Evolutionary conservation across 139 green algal species (phyloP).

Genomic region (Dunaliella sp.): DNA sequence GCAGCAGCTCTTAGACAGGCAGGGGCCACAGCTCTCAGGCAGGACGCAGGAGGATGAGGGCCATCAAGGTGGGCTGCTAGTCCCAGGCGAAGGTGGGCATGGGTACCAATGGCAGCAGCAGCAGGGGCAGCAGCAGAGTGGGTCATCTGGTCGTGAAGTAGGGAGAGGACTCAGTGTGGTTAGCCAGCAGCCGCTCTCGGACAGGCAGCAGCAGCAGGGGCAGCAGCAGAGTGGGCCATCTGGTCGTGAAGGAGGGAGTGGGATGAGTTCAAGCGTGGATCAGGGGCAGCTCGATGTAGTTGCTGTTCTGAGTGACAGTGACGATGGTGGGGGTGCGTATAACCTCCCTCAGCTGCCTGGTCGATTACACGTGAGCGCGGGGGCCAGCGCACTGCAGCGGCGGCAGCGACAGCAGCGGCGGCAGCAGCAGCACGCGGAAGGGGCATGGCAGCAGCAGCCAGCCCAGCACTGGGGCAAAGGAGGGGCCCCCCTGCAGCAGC

Average conservation of each 20-base stretch:
- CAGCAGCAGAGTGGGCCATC: not conserved
- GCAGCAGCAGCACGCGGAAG: not conserved
- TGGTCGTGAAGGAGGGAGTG: not conserved
- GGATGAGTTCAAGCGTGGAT: too few species aligned
- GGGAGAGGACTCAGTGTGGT: not conserved
- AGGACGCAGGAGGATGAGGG: too few species aligned
- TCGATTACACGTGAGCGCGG: not conserved
- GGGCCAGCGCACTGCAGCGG: not conserved
- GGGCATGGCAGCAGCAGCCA: not conserved
- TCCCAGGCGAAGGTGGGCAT: not conserved
- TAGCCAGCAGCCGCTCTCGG: not conserved
- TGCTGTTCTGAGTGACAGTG: too few species aligned
- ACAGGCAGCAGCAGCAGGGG: not conserved
- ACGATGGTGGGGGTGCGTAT: not conserved
- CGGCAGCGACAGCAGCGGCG: not conserved
- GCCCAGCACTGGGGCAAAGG: too few species aligned
- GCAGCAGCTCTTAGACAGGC: too few species aligned
- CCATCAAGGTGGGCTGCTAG: too few species aligned
- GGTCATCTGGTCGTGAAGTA: not conserved
- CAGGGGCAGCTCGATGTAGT: too few species aligned
- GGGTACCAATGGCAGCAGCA: not conserved
- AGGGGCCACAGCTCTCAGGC: too few species aligned
- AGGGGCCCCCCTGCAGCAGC: too few species aligned
- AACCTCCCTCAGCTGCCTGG: not conserved
- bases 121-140: not conserved